Evolutionary conservation across 2,329 filamentous ascomycete species (phyloP).

Genomic region (Aspergillus pseudoterreus): DNA sequence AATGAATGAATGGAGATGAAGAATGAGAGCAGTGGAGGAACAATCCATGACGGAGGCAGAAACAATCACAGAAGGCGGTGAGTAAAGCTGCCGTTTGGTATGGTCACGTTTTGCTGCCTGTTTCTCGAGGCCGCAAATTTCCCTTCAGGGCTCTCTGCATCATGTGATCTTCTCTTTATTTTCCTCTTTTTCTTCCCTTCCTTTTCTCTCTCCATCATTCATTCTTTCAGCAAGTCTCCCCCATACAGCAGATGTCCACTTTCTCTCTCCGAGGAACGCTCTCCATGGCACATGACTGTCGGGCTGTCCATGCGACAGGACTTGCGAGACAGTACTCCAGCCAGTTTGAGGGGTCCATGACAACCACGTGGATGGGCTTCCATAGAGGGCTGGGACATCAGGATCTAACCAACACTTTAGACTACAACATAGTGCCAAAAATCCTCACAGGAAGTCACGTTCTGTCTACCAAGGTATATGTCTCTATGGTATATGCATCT

Average conservation of each 20-base stretch:
- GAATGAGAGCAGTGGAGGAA: neutral
- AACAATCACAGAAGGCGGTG: slow-evolving; percentile 10
- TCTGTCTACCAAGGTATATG: too few species aligned
- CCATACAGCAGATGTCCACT: slow-evolving; percentile 25
- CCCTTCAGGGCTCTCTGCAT: slow-evolving; percentile 4
- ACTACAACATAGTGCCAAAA: neutral
- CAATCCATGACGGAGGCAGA: neutral
- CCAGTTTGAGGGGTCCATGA: slow-evolving; percentile 47
- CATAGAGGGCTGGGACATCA: slow-evolving; percentile 46
- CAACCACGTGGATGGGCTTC: slow-evolving; percentile 39
- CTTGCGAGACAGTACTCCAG: slow-evolving; percentile 42
- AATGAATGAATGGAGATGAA: neutral
- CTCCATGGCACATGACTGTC: slow-evolving; percentile 25
- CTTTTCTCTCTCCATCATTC: slow-evolving; percentile 17
- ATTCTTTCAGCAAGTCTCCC: slow-evolving; percentile 26
- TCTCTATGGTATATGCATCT: too few species aligned
- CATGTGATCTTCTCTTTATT: slow-evolving; percentile 14
- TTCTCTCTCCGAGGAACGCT: neutral
- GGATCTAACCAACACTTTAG: too few species aligned
- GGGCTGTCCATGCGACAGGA: slow-evolving; percentile 20
- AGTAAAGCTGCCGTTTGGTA: neutral
- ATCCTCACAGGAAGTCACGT: too few species aligned
- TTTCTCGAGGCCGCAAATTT: slow-evolving; percentile 2
- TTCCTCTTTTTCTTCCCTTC: slow-evolving; percentile 8
- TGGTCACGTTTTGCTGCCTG: neutral